phyloP scores from a whole-genome alignment of 768 basidiomycete species.

The Auriculariales sp. region DNA sequence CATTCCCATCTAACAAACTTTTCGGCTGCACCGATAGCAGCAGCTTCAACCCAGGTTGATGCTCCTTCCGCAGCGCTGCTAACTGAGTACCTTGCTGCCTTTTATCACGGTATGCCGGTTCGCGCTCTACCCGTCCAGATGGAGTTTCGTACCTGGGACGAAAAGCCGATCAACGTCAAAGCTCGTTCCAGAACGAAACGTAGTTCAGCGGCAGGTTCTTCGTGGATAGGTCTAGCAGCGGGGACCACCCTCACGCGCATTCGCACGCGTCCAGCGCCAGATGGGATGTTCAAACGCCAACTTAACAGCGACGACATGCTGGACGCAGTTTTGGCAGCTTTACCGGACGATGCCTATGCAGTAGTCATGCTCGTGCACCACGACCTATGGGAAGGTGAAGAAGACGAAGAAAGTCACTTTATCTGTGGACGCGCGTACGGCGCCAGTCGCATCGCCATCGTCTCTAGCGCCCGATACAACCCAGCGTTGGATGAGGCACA shows the following conservation, averaged over 20 bases:
- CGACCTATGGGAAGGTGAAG: neutral
- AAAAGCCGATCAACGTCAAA: too few species aligned
- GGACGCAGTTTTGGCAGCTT: neutral
- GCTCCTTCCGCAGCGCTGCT: neutral
- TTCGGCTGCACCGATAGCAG: neutral
- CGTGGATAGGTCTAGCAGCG: neutral
- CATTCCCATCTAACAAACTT: neutral
- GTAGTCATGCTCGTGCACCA: neutral
- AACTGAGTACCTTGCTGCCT: neutral
- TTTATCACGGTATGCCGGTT: neutral
- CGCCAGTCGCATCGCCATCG: neutral
- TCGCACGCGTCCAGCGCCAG: neutral
- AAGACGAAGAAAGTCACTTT: neutral
- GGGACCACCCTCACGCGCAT: neutral
- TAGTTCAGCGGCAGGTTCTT: neutral
- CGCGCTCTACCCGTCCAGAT: neutral
- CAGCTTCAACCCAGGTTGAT: neutral
- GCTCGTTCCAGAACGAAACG: too few species aligned
- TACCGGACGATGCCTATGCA: neutral
- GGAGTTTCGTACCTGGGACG: neutral
- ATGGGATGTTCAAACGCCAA: neutral
- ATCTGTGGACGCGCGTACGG: neutral
- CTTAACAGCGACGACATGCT: neutral
- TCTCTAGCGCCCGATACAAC: neutral
- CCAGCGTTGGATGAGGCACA: neutral